Percentiles rank a stretch among this genome's conserved stretches.
These are phyloP conservation scores for Triticum urartu DNA, from an alignment of 176 grass and related monocot species.

Conservation along the genomic window DNA sequence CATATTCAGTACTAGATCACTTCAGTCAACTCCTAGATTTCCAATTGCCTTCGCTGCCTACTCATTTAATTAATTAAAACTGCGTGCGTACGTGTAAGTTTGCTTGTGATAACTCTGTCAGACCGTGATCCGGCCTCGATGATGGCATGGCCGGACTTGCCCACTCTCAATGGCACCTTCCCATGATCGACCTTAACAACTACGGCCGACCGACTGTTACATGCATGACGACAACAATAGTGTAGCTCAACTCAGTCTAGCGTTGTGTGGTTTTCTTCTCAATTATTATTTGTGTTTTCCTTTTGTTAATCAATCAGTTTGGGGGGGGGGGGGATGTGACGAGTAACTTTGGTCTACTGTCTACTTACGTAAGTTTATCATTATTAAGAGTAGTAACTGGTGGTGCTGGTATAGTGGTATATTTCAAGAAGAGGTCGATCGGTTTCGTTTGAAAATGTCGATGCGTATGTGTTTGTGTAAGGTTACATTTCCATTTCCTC, in stretches of 20 bases:
- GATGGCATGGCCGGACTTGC: slow-evolving; percentile 58
- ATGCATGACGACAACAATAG: slow-evolving; percentile 29
- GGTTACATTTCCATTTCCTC: slow-evolving; percentile 20
- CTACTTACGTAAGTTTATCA: neutral
- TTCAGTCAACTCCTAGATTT: too few relatives aligned
- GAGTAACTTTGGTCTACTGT: slow-evolving; percentile 5
- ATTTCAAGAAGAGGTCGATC: neutral
- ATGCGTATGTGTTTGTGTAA: slow-evolving; percentile 17
- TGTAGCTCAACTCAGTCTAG: slow-evolving; percentile 31
- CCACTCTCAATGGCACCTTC: slow-evolving; percentile 50
- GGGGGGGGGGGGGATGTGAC: neutral
- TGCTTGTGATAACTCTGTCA: too few relatives aligned
- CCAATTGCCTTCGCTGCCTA: too few relatives aligned
- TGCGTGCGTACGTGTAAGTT: too few relatives aligned
- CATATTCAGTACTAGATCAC: too few relatives aligned
- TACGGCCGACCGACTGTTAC: neutral
- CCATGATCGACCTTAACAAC: slow-evolving; percentile 10
- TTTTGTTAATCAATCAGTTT: slow-evolving; percentile 9
- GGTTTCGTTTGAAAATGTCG: neutral
- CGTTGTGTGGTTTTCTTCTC: slow-evolving; percentile 8
- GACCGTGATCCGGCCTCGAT: slow-evolving; percentile 24
- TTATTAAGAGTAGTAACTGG: neutral
- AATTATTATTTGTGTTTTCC: neutral
- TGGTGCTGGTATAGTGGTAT: slow-evolving; percentile 1
- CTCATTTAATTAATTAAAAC: too few relatives aligned